Percentiles rank a stretch among this genome's conserved stretches.
Evolutionary conservation across 306 rosid genomes (phyloP).

Genomic region (Quillaja saponaria): DNA sequence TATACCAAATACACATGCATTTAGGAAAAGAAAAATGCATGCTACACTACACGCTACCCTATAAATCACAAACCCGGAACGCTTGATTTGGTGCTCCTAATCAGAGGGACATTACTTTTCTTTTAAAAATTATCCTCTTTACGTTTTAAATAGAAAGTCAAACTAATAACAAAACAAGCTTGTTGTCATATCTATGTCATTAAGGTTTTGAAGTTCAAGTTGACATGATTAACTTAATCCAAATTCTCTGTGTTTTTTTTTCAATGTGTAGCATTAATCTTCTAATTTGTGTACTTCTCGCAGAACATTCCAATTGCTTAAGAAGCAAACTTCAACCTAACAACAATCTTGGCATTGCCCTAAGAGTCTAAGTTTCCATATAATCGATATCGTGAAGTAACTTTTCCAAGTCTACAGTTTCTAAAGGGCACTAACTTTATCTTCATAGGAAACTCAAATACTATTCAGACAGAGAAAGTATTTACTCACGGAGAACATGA

Average conservation of each 20-base stretch:
- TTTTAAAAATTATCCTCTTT: too few species aligned
- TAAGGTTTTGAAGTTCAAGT: too few species aligned
- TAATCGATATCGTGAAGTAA: not conserved
- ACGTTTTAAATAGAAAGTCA: too few species aligned
- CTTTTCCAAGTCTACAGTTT: not conserved
- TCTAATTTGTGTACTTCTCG: too few species aligned
- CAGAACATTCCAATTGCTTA: too few species aligned
- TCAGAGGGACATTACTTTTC: not conserved
- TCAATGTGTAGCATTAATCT: too few species aligned
- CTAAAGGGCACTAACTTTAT: too few species aligned
- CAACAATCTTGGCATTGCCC: not conserved
- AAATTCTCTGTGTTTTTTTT: too few species aligned
- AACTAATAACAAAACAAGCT: too few species aligned
- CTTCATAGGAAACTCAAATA: not conserved
- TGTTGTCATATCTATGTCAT: too few species aligned
- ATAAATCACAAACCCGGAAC: conserved; percentile 11
- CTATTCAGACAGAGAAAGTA: not conserved
- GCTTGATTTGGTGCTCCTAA: not conserved
- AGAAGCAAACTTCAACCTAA: not conserved
- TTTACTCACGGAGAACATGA: conserved; percentile 86
- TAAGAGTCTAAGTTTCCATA: not conserved
- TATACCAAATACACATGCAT: conserved; percentile 17
- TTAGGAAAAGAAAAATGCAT: conserved; percentile 12
- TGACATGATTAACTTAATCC: too few species aligned
- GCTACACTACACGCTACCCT: not conserved